Base-by-base conservation (phyloP, 441 rosid species). In the Pelargonium australe region DNA sequence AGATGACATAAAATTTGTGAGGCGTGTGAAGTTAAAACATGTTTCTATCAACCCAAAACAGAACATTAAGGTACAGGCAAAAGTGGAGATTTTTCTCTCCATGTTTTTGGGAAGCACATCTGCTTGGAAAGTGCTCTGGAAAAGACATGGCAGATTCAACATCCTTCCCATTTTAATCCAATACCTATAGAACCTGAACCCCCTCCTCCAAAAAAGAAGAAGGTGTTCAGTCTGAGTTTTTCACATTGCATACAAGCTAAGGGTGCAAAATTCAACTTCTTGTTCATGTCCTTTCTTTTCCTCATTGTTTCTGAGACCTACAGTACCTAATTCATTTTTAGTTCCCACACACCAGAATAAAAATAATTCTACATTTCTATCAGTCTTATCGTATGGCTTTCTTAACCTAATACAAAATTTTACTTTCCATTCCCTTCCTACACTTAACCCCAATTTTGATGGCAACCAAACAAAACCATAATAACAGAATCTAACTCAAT, bases 401-500 rank as follows among this genome's bases (percentile, higher is more conserved):
- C 57, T 49, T 12, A 49, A 49, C 16, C n/a, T 12, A n/a, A 49
- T 49, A 49, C n/a, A 49, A 49, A 49, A 12, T 49, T 49, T 14
- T 12, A 49, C 57, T 49, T 49, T 13, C n/a, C 63, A 7, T 58
- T 20, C 28, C 28, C 0, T 8, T 58, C 28, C 34, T 14, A 19
- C 47, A 14, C n/a, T 31, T 53, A 44, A 34, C 20, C 17, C 70
- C 40, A 63, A 31, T 31, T 68, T 34, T 60, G 25, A 17, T 31
- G 47, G 34, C 63, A 68, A 53, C 70, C 70, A 58, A 68, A 43
- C 14, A 34, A 10, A 37, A 37, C 25, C 25, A 23, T 28, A 51
- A 6, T 14, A 16, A 17, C 19, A n/a, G 6, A 17, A 53, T 14
- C 60, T 53, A 16, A 53, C 16, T 53, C 60, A 14, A 5, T 53